A percentile compares a stretch with the other conserved stretches of the same genome.
phyloP scores from a whole-genome alignment of 2,329 filamentous ascomycete species.

The Pseudocercospora crystallina region DNA sequence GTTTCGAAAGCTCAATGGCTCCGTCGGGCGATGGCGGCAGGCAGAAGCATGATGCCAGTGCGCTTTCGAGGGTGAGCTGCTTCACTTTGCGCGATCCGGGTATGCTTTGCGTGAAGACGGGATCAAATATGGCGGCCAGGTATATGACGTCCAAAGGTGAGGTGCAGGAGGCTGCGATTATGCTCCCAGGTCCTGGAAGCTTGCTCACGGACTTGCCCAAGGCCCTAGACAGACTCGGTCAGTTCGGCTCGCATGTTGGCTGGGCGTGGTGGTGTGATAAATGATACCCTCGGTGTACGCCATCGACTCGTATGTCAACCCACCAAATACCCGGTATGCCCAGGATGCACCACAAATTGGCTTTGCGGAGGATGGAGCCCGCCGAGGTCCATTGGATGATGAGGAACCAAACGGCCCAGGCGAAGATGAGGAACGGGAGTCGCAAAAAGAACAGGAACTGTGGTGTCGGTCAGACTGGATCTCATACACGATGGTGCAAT shows the following conservation, averaged over 20 bases:
- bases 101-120: constrained; percentile 86
- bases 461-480: constrained; percentile 1
- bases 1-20: constrained; percentile 38
- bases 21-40: constrained; percentile 25
- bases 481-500: too few species aligned
- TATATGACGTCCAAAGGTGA: constrained; percentile 92
- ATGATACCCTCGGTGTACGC: constrained; percentile 79
- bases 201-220: constrained; percentile 69
- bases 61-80: constrained; percentile 72
- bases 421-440: constrained; percentile 74
- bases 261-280: neutral
- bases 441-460: constrained; percentile 76
- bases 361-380: constrained; percentile 70
- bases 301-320: constrained; percentile 97
- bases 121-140: constrained; percentile 92
- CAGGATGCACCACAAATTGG: constrained; percentile 82
- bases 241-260: constrained; percentile 8
- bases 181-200: constrained; percentile 73
- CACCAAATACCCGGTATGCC: constrained; percentile 93
- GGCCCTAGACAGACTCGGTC: constrained; percentile 46
- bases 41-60: constrained; percentile 61
- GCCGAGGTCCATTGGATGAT: constrained; percentile 70
- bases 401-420: constrained; percentile 34
- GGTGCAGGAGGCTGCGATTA: constrained; percentile 89
- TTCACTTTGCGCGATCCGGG: constrained; percentile 66